phyloP scores from a whole-genome alignment of 2,329 filamentous ascomycete genomes.

The Xylaria sp. region DNA sequence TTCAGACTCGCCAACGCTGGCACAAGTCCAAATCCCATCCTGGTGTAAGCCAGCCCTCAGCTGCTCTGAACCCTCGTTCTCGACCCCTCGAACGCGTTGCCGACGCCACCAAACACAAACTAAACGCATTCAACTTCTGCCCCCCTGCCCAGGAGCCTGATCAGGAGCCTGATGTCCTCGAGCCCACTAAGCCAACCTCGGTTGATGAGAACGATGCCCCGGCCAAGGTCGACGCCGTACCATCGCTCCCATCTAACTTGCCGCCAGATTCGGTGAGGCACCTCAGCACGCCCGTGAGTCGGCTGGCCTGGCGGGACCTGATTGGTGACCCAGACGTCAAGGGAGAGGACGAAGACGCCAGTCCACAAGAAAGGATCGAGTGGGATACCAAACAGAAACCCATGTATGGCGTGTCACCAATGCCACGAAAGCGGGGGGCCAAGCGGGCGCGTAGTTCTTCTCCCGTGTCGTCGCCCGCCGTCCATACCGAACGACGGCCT shows the following conservation, averaged over 20 bases:
- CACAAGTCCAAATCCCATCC: constrained; percentile 60
- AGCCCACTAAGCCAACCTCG: constrained; percentile 21
- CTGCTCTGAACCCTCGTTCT: constrained; percentile 34
- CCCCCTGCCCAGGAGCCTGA: constrained; percentile 40
- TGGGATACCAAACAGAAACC: constrained; percentile 62
- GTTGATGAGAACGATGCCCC: constrained; percentile 14
- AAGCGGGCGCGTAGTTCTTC: constrained; percentile 79
- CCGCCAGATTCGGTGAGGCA: constrained; percentile 33
- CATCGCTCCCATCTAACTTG: constrained; percentile 9
- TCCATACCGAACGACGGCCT: constrained; percentile 65
- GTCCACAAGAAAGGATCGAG: constrained; percentile 65
- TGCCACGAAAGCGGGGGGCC: constrained; percentile 55
- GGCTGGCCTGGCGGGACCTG: constrained; percentile 64
- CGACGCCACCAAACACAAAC: constrained; percentile 64
- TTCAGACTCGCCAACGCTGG: constrained; percentile 50
- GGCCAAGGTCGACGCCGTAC: not conserved
- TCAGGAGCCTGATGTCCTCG: constrained; percentile 30
- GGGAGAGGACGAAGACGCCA: constrained; percentile 53
- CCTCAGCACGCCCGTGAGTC: constrained; percentile 56
- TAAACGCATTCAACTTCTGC: constrained; percentile 62
- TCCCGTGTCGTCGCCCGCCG: constrained; percentile 69
- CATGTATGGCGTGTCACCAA: constrained; percentile 53
- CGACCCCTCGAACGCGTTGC: constrained; percentile 57
- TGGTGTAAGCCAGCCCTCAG: constrained; percentile 44
- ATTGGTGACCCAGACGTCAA: constrained; percentile 53